phyloP scores from a whole-genome alignment of 805 yeast species.

The Yarrowia porcina region DNA sequence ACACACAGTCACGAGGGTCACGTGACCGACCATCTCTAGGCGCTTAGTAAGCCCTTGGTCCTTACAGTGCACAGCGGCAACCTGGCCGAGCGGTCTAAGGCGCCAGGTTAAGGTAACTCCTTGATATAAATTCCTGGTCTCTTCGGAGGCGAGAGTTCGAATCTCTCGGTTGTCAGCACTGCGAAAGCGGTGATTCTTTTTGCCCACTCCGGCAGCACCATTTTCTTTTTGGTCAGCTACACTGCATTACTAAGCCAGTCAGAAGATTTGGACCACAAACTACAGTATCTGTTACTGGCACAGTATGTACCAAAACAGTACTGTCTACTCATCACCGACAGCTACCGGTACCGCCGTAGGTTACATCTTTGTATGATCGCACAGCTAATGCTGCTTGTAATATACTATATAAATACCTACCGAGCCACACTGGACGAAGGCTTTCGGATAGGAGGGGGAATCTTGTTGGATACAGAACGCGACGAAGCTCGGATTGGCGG shows the following conservation, averaged over 20 bases:
- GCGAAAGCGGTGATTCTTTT: neutral
- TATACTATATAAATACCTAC: conserved; percentile 20
- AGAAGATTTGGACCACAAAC: too few relatives aligned
- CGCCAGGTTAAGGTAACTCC: conserved; percentile 24
- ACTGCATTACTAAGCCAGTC: too few relatives aligned
- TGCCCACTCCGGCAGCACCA: too few relatives aligned
- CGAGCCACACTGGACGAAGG: conserved; percentile 20
- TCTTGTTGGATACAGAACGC: conserved; percentile 28
- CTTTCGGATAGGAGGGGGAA: conserved; percentile 24
- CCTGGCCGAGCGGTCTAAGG: conserved; percentile 27
- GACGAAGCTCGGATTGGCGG: conserved; percentile 31
- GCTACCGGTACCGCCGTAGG: neutral
- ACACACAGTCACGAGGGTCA: too few relatives aligned
- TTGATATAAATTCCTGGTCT: conserved; percentile 11
- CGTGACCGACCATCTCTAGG: too few relatives aligned
- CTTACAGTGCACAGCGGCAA: conserved; percentile 14
- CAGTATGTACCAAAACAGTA: too few relatives aligned
- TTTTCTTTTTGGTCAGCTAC: neutral
- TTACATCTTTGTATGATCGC: too few relatives aligned
- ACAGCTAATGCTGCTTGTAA: too few relatives aligned
- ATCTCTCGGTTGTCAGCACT: conserved; percentile 13
- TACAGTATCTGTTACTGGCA: too few relatives aligned
- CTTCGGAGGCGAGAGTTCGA: conserved; percentile 21
- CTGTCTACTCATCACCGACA: too few relatives aligned
- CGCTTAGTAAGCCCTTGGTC: too few relatives aligned